Evolutionary conservation across 768 basidiomycete species (phyloP), one percentile per base, ranked within the genome.

Genomic region (Aureoboletus auriporus): DNA sequence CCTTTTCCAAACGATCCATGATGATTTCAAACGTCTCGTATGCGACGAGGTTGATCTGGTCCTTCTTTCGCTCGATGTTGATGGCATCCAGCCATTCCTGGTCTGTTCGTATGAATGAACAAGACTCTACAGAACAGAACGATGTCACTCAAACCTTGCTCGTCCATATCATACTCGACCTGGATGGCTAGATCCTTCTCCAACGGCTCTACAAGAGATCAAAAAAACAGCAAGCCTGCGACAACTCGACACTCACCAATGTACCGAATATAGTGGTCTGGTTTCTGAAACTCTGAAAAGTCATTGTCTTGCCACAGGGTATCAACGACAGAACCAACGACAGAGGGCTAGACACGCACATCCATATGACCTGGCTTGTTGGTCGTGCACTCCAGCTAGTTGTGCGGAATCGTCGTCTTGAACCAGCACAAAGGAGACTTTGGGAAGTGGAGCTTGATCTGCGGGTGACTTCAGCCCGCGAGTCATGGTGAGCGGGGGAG

Each of bases 121-220:
- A 23, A 12, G 43, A 31, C 38, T 28, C 31, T 16, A 38, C 14
- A 46, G 34, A 6, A 20, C 33, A 14, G 37, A 44, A 16, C 10
- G 6, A 34, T 17, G 35, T 30, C 14, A 10, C 16, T 58, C 73
- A 16, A 33, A 87, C 93, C 94, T 81, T 97, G 94, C 63, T 97
- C 96, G 62, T 98, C 96, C 93, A 99, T 98, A 63, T 98, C 96
- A 73, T 99, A 99, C 67, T 98, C 96, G 20, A 99, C 95, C 57
- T 95, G 93, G 34, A 82, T 80, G 7, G 87, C 86, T 14, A 98
- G 79, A 55, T 99, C 96, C 40, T 81, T 83, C 64, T 99, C 95
- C 55, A 96, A 73, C 0, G 95, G 95, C 60, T 96, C 93, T 91
- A 61, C 20, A 26, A 40, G 40, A 30, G 37, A 26, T 55, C 50